A percentile compares a stretch with the other conserved stretches of the same genome.
phyloP scores from a whole-genome alignment of 805 yeast species.

The Saccharomycopsis capsularis region DNA sequence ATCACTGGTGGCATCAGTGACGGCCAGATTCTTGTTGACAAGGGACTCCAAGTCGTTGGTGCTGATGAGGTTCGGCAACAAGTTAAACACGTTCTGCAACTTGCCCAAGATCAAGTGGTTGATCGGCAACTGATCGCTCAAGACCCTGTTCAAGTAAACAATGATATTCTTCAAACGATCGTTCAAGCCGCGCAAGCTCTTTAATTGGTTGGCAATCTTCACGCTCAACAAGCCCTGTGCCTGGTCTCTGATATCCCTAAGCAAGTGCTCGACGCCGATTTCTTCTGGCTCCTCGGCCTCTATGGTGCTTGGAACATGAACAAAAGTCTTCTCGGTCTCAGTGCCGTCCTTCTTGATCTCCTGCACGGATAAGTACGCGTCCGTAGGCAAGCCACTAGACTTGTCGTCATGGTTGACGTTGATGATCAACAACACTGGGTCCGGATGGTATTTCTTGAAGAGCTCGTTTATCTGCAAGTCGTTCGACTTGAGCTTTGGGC shows the following conservation, averaged over 20 bases:
- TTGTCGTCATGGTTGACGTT: conserved; percentile 74
- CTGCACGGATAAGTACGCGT: conserved; percentile 88
- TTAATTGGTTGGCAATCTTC: conserved; percentile 80
- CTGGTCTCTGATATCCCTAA: conserved; percentile 92
- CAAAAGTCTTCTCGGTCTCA: conserved; percentile 83
- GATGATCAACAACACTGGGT: conserved; percentile 81
- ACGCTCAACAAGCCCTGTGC: conserved; percentile 91
- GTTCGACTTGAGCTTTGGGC: conserved; percentile 82
- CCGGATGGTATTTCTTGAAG: conserved; percentile 73
- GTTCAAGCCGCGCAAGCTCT: conserved; percentile 79
- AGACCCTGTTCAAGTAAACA: conserved; percentile 67
- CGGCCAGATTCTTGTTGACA: conserved; percentile 5
- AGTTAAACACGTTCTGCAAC: conserved; percentile 88
- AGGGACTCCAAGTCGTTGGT: conserved; percentile 23
- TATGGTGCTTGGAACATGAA: conserved; percentile 85
- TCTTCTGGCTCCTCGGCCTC: conserved; percentile 99
- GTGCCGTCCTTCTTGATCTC: conserved; percentile 96
- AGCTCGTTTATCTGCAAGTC: conserved; percentile 88
- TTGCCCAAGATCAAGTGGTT: conserved; percentile 88
- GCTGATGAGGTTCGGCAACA: conserved; percentile 68
- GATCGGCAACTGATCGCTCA: conserved; percentile 65
- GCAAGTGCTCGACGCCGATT: conserved; percentile 93
- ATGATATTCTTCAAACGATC: conserved; percentile 74
- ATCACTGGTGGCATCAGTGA: conserved; percentile 25
- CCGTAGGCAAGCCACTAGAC: conserved; percentile 87